Evolutionary conservation across 805 yeast species (phyloP).

Genomic region (Jamesozyma rosinii): DNA sequence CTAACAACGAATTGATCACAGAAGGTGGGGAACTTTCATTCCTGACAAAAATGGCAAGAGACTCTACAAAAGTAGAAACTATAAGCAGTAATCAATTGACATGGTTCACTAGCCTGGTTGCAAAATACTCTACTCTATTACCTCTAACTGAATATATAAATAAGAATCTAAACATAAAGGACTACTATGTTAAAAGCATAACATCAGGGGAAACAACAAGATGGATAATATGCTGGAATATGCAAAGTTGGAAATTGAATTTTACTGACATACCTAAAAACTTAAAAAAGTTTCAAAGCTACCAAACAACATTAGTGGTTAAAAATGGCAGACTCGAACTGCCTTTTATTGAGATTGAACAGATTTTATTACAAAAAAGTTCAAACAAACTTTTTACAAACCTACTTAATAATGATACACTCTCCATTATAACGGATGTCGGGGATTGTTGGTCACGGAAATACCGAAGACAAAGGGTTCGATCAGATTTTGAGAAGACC

Average conservation of each 20-base stretch:
- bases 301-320: neutral
- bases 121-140: neutral
- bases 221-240: slow-evolving; percentile 1
- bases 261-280: neutral
- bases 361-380: neutral
- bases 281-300: neutral
- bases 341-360: neutral
- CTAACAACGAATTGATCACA: neutral
- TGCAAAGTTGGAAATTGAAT: neutral
- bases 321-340: neutral
- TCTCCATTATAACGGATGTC: neutral
- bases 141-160: neutral
- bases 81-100: neutral
- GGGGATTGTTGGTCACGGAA: slow-evolving; percentile 2
- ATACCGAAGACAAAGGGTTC: neutral
- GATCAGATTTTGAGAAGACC: neutral
- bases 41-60: neutral
- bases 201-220: neutral
- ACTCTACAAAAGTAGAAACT: neutral
- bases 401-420: neutral
- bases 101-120: slow-evolving; percentile 1
- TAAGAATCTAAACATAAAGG: neutral
- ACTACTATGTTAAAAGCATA: neutral
- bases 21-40: slow-evolving; percentile 1
- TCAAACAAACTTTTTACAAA: neutral